Conservation (phyloP, 2,329 filamentous ascomycete genomes). For the Teratosphaeriaceae sp. region DNA sequence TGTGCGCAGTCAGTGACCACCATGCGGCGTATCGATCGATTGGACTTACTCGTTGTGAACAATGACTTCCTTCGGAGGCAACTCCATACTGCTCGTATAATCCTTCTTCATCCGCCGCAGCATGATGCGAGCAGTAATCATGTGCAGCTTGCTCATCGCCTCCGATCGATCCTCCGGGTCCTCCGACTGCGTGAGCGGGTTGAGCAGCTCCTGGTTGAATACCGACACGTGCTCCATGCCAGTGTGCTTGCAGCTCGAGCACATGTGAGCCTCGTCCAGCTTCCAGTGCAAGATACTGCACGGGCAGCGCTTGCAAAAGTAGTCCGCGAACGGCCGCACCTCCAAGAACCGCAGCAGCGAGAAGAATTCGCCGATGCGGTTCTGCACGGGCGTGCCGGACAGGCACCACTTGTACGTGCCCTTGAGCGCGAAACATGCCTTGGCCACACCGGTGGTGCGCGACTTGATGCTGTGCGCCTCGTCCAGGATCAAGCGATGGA, state of each 20-base stretch:
- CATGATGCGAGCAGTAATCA: slow-evolving; percentile 93
- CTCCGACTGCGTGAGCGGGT: slow-evolving; percentile 54
- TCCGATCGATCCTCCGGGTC: slow-evolving; percentile 51
- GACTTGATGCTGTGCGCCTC: slow-evolving; percentile 99
- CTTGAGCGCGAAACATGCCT: slow-evolving; percentile 78
- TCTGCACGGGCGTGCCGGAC: slow-evolving; percentile 95
- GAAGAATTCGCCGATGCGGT: slow-evolving; percentile 94
- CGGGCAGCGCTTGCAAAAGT: slow-evolving; percentile 81
- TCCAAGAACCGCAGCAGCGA: slow-evolving; percentile 89
- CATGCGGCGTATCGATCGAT: too few species aligned
- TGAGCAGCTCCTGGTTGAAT: slow-evolving; percentile 92
- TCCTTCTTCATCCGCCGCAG: slow-evolving; percentile 90
- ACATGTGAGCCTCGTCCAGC: slow-evolving; percentile 64
- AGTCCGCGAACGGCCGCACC: slow-evolving; percentile 81
- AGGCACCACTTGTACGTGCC: slow-evolving; percentile 93
- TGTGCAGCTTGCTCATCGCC: slow-evolving; percentile 74
- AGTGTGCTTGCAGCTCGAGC: slow-evolving; percentile 61
- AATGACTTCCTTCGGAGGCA: slow-evolving; percentile 88
- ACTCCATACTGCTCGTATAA: slow-evolving; percentile 88
- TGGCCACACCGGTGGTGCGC: slow-evolving; percentile 88
- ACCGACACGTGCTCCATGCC: slow-evolving; percentile 67
- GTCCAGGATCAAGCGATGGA: slow-evolving; percentile 87
- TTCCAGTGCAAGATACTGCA: slow-evolving; percentile 82
- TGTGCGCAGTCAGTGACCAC: neutral
- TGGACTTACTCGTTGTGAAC: slow-evolving; percentile 68